Base-by-base conservation (phyloP, 768 basidiomycete genomes). In the Coprinellus aureogranulatus region DNA sequence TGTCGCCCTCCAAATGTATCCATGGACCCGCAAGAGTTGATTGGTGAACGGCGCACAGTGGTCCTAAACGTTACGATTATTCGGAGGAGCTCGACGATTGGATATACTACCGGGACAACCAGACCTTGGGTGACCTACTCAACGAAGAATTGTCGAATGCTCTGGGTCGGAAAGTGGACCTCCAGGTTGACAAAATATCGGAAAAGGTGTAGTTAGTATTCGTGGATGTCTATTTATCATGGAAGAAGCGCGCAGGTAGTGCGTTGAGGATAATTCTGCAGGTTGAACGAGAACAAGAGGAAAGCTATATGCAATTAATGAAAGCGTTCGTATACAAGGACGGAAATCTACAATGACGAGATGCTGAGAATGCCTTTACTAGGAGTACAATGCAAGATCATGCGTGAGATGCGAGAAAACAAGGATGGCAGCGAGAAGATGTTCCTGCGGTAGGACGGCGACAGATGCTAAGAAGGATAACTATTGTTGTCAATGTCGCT, bases 41-140 rank as follows among this genome's bases (percentile, higher is more conserved):
- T 30, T 18, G n/a, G n/a, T n/a, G 31, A 39, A n/a, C 34, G 41
- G 28, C 8, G 22, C 28, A 11, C 65, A 96, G 94, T 65, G 94
- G 94, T 10, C 94, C 94, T 18, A 95, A 95, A 74, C 86, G 94
- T 27, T 97, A 92, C 65, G 92, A 95, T 71, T 94, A 88, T 61
- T 77, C 79, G 28, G 71, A 76, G 55, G 68, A 68, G 27, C 69
- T 72, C 30, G 79, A 82, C 52, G 76, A 80, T 54, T 97, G 94
- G 94, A 72, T 89, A 28, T 94, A 95, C 67, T 70, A 76, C 5
- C 81, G 94, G 45, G 89, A 92, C 54, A 82, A 81, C 22, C 73
- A 72, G 40, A 75, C 81, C 2, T 69, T 96, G 63, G 79, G 82
- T 8, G 72, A 76, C 8, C 73, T 94, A 48, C 73, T 96, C 39